Evolutionary conservation across 331 rosid genomes (phyloP).

Genomic region (Saraca asoca): DNA sequence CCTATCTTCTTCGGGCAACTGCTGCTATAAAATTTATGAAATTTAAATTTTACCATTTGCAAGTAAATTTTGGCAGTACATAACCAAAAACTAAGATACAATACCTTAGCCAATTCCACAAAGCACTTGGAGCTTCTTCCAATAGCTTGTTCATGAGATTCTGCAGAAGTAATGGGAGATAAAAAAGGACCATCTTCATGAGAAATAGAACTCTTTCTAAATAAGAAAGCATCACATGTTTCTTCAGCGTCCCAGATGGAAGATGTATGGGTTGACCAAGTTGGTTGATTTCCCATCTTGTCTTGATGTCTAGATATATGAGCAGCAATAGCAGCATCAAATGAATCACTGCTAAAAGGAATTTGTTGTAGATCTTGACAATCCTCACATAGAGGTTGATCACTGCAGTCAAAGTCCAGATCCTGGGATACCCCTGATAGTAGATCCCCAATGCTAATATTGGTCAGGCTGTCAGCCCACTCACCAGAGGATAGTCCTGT

Average conservation of each 20-base stretch:
- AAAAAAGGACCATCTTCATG: slow-evolving; percentile 40
- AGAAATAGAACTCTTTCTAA: slow-evolving; percentile 51
- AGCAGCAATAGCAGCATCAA: slow-evolving; percentile 99
- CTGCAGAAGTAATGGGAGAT: slow-evolving; percentile 46
- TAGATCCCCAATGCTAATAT: slow-evolving; percentile 85
- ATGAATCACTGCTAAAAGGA: slow-evolving; percentile 88
- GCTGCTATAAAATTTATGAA: slow-evolving; percentile 48
- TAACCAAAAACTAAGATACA: slow-evolving; percentile 30
- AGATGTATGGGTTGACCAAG: slow-evolving; percentile 59
- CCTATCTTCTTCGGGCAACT: slow-evolving; percentile 50
- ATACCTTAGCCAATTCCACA: slow-evolving; percentile 59
- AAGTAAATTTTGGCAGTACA: slow-evolving; percentile 24
- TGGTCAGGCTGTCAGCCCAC: slow-evolving; percentile 99
- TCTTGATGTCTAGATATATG: slow-evolving; percentile 78
- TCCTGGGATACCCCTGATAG: slow-evolving; percentile 75
- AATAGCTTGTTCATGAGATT: slow-evolving; percentile 45
- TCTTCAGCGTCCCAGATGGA: slow-evolving; percentile 98
- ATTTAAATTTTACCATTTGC: slow-evolving; percentile 29
- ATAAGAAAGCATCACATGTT: slow-evolving; percentile 89
- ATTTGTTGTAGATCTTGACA: slow-evolving; percentile 66
- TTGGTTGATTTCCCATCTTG: slow-evolving; percentile 57
- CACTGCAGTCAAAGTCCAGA: slow-evolving; percentile 48
- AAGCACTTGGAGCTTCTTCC: slow-evolving; percentile 45
- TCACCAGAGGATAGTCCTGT: slow-evolving; percentile 74
- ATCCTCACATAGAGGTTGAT: slow-evolving; percentile 52